Evolutionary conservation across 371 early-diverging fungal genomes (phyloP), one percentile per base, ranked within the genome.

Genomic region (Mucor irregularis): DNA sequence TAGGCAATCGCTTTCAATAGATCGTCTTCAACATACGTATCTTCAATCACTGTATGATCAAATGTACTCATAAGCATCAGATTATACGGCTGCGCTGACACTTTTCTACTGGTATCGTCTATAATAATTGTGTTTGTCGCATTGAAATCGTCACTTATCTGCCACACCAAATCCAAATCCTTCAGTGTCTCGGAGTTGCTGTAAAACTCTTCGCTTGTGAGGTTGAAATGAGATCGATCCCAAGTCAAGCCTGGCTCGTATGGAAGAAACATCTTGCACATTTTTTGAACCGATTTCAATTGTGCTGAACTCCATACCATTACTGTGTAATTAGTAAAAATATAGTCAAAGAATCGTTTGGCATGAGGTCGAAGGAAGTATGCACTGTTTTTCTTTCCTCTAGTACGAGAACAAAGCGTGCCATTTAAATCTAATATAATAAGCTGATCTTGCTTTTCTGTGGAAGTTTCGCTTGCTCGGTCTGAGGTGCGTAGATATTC

Each of bases 291-390:
- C 26, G 76, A 86, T 0, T 61, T 54, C 0, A 79, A 77, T 35
- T 76, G 80, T 0, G 90, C 88, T 7, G 90, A 88, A 29, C 87
- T 87, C 91, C 91, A 91, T 3, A 91, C 83, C 87, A 89, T 86
- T 19, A 91, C 90, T 5, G 66, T 63, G 64, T 87, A 91, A 44
- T 82, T 56, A 0, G 30, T 33, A 42, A 88, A 78, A 3, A 85
- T 62, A 53, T 79, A 90, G n/a, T 78, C 58, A 10, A 89, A 57
- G 43, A 91, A 91, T 0, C 54, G 48, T 5, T 56, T 33, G 19
- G 81, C 59, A 58, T 80, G 60, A 0, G 89, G 90, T 2, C 90
- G 80, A 1, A 57, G 44, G 40, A 61, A 73, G 53, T 28, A 16
- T 4, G 17, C 29, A 82, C 66, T 8, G 54, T 39, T 10, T 21